Conservation (phyloP, 495 filamentous ascomycete genomes). For the Tricharina praecox region DNA sequence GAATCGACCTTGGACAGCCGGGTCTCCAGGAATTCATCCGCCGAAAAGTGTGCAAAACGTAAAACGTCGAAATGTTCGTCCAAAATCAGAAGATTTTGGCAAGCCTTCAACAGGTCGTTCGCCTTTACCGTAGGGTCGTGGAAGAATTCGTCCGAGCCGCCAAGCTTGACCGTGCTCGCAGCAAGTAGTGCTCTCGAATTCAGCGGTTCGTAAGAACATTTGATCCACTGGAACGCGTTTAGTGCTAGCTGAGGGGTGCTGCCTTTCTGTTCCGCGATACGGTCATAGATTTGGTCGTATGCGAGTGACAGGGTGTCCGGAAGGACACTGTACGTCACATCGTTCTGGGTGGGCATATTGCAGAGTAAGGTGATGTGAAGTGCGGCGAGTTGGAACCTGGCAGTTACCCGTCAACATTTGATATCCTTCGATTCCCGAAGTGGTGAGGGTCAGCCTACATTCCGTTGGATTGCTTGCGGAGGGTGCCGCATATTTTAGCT, state of each 20-base stretch:
- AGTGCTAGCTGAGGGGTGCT: constrained; percentile 1
- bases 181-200: background rate
- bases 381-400: constrained; percentile 5
- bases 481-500: background rate
- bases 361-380: constrained; percentile 6
- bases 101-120: background rate
- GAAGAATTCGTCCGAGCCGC: background rate
- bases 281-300: constrained; percentile 1
- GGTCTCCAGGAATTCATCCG: constrained; percentile 16
- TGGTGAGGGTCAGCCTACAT: constrained; percentile 2
- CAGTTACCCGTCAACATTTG: background rate
- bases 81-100: constrained; percentile 20
- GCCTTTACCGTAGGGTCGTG: background rate
- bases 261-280: background rate
- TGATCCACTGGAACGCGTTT: constrained; percentile 4
- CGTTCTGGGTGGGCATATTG: background rate
- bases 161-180: constrained; percentile 1
- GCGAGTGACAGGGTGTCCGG: constrained; percentile 1
- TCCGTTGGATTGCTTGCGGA: background rate
- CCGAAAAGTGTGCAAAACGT: constrained; percentile 27
- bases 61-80: constrained; percentile 16
- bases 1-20: background rate
- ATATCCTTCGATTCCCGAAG: background rate
- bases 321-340: constrained; percentile 1
- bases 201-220: constrained; percentile 6